phyloP scores from a whole-genome alignment of 805 yeast genomes.

The Debaryomyces maramus region DNA sequence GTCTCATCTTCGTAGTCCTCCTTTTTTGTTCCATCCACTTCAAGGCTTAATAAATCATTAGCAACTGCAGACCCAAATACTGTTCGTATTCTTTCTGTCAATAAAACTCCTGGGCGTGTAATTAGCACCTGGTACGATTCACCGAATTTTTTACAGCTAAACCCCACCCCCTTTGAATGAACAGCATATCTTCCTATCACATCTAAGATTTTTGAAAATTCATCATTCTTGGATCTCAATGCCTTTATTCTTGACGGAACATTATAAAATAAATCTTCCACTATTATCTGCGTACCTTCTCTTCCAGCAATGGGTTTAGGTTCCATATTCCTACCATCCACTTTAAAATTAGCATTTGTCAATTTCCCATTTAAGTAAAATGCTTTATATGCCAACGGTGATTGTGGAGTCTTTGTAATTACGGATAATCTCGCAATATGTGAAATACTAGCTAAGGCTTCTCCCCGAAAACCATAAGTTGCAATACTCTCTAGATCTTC shows the following conservation, averaged over 20 bases:
- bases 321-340: slow-evolving; percentile 29
- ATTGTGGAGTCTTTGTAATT: slow-evolving; percentile 62
- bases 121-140: slow-evolving; percentile 68
- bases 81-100: slow-evolving; percentile 68
- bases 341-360: slow-evolving; percentile 41
- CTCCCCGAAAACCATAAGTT: slow-evolving; percentile 96
- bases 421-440: slow-evolving; percentile 84
- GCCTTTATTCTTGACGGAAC: slow-evolving; percentile 76
- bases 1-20: slow-evolving; percentile 3
- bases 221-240: slow-evolving; percentile 66
- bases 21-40: slow-evolving; percentile 20
- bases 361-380: slow-evolving; percentile 68
- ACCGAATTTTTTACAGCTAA: slow-evolving; percentile 78
- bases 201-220: slow-evolving; percentile 73
- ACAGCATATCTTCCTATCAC: slow-evolving; percentile 82
- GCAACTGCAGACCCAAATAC: slow-evolving; percentile 75
- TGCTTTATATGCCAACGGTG: slow-evolving; percentile 70
- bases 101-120: slow-evolving; percentile 49
- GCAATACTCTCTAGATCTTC: slow-evolving; percentile 70
- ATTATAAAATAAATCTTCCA: slow-evolving; percentile 89
- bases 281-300: slow-evolving; percentile 79
- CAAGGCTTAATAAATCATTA: slow-evolving; percentile 55
- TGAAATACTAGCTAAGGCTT: slow-evolving; percentile 91
- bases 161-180: slow-evolving; percentile 67
- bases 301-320: slow-evolving; percentile 84